Conservation (phyloP, 345 rosid genomes). For the Fremontodendron californicum region DNA sequence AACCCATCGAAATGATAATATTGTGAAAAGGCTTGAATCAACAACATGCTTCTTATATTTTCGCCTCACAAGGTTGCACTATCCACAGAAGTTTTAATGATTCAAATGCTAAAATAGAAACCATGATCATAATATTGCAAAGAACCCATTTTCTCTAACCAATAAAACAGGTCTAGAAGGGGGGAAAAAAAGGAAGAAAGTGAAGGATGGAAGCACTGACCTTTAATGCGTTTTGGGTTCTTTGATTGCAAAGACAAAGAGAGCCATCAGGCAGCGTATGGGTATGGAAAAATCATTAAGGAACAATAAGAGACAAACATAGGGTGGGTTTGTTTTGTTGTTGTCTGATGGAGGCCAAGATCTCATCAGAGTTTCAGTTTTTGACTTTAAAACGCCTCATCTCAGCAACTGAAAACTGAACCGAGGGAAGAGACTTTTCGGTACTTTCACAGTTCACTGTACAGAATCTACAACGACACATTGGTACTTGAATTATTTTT, state of each 20-base stretch:
- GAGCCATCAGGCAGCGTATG: background rate
- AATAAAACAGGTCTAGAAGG: background rate
- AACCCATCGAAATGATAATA: background rate
- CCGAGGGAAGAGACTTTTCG: background rate
- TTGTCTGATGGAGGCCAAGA: background rate
- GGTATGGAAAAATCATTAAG: background rate
- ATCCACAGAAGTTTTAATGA: background rate
- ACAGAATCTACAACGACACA: background rate
- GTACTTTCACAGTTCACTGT: background rate
- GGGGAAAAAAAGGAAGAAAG: background rate
- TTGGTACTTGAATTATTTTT: background rate
- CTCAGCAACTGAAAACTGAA: background rate
- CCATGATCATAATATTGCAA: background rate
- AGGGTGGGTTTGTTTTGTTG: background rate
- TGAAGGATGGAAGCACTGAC: constrained; percentile 1
- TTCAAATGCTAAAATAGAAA: background rate
- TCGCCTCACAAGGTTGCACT: background rate
- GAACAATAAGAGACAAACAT: constrained; percentile 5
- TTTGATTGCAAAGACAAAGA: background rate
- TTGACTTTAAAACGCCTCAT: background rate
- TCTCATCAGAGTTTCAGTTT: background rate
- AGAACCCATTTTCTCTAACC: background rate
- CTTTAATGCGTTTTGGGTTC: constrained; percentile 1
- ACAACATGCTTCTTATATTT: background rate
- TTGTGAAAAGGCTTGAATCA: background rate